Evolutionary conservation across 2,329 filamentous ascomycete species (phyloP), one percentile per base, ranked within the genome.

Genomic region (Cordyceps pruinosa): DNA sequence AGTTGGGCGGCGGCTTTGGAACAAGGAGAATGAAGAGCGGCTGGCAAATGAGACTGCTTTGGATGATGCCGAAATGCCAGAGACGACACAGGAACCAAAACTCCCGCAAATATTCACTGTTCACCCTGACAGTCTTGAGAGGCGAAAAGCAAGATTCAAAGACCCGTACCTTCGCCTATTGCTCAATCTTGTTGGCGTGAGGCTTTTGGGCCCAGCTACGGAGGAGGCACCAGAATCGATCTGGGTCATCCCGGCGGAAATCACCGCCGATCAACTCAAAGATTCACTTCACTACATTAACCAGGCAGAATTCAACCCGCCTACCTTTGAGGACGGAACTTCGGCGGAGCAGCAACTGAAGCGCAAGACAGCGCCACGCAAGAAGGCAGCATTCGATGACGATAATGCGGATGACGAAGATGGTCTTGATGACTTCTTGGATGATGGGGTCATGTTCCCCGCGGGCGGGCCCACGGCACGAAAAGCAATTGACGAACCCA

Each of bases 131-230:
- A 84, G 81, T 42, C 83, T 88, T 46, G 78, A 82, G 49, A 83
- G 85, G 41, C 84, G 85, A 51, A 80, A 79, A 23, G 87, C 90
- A 26, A 85, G 96, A 72, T 95, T 95, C 76, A 95, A 90, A 68
- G 95, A 97, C 70, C 86, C 89, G 10, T 87, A 93, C 65, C 79
- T 97, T 2, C 87, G 92, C 34, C 83, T 97, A 2, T 80, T 99
- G 4, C 87, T 97, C 81, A 86, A 79, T 1, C 78, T 94, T 0
- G 77, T 87, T 19, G 89, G 88, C 1, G 82, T 95, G 60, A 79
- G 87, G 65, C 79, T 86, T 4, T 70, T 80, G 9, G 71, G 73
- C 0, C 75, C 77, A 1, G 70, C 70, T 0, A 65, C 77, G 4
- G 86, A 90, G 42, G 89, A 96, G 66, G 86, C 89, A 4, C 79